A percentile compares a stretch with the other conserved stretches of the same genome.
These are phyloP conservation scores for Pseudocercospora eumusae DNA, from an alignment of 2,329 filamentous ascomycete genomes.

Conservation along the genomic window DNA sequence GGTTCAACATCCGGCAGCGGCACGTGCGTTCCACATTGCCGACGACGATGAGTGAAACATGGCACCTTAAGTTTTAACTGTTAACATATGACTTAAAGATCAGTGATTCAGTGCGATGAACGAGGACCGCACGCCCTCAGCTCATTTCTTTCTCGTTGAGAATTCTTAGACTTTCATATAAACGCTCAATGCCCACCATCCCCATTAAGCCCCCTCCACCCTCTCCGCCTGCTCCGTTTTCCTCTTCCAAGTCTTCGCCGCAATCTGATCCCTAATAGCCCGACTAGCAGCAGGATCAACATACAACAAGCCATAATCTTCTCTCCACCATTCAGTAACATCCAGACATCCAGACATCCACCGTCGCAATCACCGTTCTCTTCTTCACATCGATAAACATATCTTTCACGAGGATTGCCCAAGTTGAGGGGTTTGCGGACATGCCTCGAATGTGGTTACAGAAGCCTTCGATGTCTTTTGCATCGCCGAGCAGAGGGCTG, in stretches of 20 bases:
- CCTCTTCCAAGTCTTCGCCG: constrained; percentile 18
- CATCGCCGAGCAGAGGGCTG: constrained; percentile 17
- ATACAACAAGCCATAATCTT: constrained; percentile 25
- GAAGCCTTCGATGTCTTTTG: constrained; percentile 26
- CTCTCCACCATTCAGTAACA: constrained; percentile 22
- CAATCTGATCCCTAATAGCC: constrained; percentile 22
- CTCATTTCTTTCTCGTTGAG: neutral
- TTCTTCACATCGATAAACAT: constrained; percentile 22
- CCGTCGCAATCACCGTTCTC: constrained; percentile 20
- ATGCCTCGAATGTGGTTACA: constrained; percentile 20
- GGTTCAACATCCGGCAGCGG: neutral
- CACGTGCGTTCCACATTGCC: neutral
- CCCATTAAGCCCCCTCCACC: constrained; percentile 10
- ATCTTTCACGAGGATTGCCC: constrained; percentile 21
- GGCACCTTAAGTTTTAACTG: neutral
- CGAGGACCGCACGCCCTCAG: neutral
- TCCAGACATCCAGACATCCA: constrained; percentile 26
- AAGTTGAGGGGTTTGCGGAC: constrained; percentile 21
- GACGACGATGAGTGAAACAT: constrained; percentile 1
- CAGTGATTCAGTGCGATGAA: neutral
- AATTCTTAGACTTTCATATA: neutral
- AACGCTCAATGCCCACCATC: constrained; percentile 1
- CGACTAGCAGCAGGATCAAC: constrained; percentile 26
- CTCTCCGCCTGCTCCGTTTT: neutral
- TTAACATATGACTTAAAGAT: neutral